A percentile compares a stretch with the other conserved stretches of the same genome.
phyloP scores from a whole-genome alignment of 2,329 filamentous ascomycete genomes.

The Penicillium sp. region DNA sequence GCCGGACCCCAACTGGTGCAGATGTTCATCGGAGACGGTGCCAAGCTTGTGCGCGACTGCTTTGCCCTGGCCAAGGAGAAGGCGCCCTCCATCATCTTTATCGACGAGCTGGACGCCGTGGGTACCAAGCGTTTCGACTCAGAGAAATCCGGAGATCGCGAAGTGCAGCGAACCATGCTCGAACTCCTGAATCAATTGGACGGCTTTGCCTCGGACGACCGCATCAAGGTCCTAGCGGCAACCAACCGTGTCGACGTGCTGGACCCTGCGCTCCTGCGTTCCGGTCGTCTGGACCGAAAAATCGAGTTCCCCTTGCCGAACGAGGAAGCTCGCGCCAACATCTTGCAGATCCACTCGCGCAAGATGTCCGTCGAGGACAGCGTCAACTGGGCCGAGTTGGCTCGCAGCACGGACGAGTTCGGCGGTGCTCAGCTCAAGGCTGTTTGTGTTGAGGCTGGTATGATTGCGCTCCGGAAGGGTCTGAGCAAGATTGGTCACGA shows the following conservation, averaged over 20 bases:
- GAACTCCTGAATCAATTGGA: slow-evolving; percentile 98
- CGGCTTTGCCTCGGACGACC: slow-evolving; percentile 93
- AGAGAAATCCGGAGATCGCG: slow-evolving; percentile 94
- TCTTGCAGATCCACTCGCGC: slow-evolving; percentile 92
- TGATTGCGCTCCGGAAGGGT: slow-evolving; percentile 93
- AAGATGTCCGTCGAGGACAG: slow-evolving; percentile 96
- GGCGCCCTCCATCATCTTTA: slow-evolving; percentile 98
- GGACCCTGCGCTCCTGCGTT: slow-evolving; percentile 85
- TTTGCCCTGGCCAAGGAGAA: slow-evolving; percentile 98
- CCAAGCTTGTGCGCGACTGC: slow-evolving; percentile 94
- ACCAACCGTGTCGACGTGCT: slow-evolving; percentile 94
- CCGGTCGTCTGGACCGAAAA: slow-evolving; percentile 89
- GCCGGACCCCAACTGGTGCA: slow-evolving; percentile 96
- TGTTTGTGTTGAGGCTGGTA: slow-evolving; percentile 96
- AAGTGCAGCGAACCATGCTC: slow-evolving; percentile 98
- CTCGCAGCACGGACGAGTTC: slow-evolving; percentile 96
- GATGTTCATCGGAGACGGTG: slow-evolving; percentile 99
- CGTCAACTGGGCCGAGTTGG: slow-evolving; percentile 95
- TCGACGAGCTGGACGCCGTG: slow-evolving; percentile 97
- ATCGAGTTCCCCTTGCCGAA: slow-evolving; percentile 98
- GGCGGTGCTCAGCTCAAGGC: slow-evolving; percentile 97
- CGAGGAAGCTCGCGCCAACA: slow-evolving; percentile 94
- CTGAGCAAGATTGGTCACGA: slow-evolving; percentile 97
- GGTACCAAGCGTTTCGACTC: slow-evolving; percentile 98
- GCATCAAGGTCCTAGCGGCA: slow-evolving; percentile 92